Evolutionary conservation across 2,329 filamentous ascomycete species (phyloP).

Genomic region (Ascochyta rabiei): DNA sequence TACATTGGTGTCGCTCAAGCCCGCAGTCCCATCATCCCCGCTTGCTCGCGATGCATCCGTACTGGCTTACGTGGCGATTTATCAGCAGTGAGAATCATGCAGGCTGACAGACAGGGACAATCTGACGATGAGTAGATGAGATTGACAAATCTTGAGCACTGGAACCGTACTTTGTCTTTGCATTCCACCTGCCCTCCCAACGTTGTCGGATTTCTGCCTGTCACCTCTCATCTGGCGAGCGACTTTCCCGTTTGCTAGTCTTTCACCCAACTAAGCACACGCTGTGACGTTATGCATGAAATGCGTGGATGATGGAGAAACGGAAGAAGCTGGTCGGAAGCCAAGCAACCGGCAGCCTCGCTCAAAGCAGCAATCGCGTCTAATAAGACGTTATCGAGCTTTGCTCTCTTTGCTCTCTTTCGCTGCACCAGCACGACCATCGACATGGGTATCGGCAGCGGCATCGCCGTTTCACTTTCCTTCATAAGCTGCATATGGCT

Average conservation of each 20-base stretch:
- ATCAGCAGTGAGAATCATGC: too few relatives aligned
- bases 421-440: slow-evolving; percentile 6
- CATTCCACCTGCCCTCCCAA: too few relatives aligned
- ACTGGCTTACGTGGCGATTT: neutral
- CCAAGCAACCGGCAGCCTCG: slow-evolving; percentile 3
- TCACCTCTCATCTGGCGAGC: neutral
- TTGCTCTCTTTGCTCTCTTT: neutral
- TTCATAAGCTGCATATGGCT: slow-evolving; percentile 45
- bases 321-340: neutral
- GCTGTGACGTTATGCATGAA: neutral
- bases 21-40: neutral
- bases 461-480: slow-evolving; percentile 24
- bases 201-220: neutral
- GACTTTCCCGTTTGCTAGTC: too few relatives aligned
- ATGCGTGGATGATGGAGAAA: neutral
- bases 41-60: too few relatives aligned
- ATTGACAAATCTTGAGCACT: too few relatives aligned
- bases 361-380: slow-evolving; percentile 9
- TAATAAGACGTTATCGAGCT: neutral
- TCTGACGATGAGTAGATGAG: too few relatives aligned
- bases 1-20: neutral
- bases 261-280: neutral
- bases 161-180: too few relatives aligned
- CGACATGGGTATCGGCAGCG: slow-evolving; percentile 14
- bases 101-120: too few relatives aligned